A percentile compares a stretch with the other conserved stretches of the same genome.
Evolutionary conservation across 106 monocot genomes (phyloP).

Genomic region (Acanthochlamys bracteata): DNA sequence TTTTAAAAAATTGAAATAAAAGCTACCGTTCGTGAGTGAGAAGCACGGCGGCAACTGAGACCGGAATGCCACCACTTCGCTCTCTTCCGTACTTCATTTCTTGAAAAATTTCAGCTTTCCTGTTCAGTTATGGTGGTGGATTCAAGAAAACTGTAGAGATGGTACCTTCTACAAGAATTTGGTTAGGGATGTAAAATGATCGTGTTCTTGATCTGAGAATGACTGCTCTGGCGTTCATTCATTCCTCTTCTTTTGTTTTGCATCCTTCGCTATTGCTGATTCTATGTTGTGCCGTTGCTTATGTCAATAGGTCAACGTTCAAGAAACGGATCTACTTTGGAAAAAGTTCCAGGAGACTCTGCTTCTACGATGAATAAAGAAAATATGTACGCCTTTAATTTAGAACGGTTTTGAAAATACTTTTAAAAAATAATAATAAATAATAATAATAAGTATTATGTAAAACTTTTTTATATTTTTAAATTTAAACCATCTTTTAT

Average conservation of each 20-base stretch:
- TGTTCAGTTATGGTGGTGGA: neutral
- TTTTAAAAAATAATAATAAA: too few relatives aligned
- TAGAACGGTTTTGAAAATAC: neutral
- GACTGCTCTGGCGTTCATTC: neutral
- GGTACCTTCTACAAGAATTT: neutral
- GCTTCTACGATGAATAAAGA: conserved; percentile 34
- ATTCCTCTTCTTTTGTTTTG: too few relatives aligned
- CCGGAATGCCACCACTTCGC: neutral
- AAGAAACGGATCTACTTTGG: conserved; percentile 73
- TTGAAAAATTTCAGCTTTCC: neutral
- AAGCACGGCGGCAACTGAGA: neutral
- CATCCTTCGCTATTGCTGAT: neutral
- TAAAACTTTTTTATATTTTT: too few relatives aligned
- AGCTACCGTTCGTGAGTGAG: neutral
- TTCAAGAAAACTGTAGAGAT: neutral
- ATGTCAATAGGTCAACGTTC: conserved; percentile 67
- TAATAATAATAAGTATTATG: too few relatives aligned
- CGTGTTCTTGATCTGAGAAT: neutral
- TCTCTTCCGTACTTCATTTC: neutral
- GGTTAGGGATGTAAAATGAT: neutral
- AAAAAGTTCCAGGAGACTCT: conserved; percentile 57
- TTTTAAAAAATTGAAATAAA: too few relatives aligned
- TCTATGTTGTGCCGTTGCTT: neutral
- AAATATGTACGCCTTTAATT: conserved; percentile 26
- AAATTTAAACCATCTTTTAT: too few relatives aligned